These are phyloP conservation scores for Oryza glumipatula DNA, from an alignment of 176 grass and related monocot genomes.

Conservation along the genomic window DNA sequence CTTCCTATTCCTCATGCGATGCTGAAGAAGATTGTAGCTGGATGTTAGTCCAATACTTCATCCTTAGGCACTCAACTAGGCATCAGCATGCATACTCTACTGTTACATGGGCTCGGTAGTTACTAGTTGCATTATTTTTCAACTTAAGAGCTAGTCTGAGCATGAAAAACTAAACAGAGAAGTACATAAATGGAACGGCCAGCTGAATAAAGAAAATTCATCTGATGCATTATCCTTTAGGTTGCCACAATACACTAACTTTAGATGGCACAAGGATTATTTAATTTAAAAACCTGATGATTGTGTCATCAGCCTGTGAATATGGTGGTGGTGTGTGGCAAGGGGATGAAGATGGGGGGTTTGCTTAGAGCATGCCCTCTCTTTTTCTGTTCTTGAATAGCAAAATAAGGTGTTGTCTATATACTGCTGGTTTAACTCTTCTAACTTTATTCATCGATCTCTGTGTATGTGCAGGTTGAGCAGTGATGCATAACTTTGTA, in stretches of 20 bases:
- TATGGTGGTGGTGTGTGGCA: background rate
- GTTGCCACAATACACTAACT: background rate
- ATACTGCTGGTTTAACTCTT: constrained; percentile 8
- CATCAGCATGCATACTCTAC: background rate
- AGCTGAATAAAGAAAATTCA: background rate
- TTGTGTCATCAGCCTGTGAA: background rate
- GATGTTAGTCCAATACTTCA: background rate
- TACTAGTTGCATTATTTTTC: background rate
- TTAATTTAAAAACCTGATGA: background rate
- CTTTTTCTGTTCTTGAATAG: background rate
- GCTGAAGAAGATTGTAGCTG: constrained; percentile 19
- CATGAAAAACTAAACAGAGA: background rate
- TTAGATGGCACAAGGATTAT: constrained; percentile 17
- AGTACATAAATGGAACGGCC: background rate
- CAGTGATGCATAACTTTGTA: constrained; percentile 41
- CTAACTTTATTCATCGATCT: constrained; percentile 14
- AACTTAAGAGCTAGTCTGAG: background rate
- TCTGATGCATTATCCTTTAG: background rate
- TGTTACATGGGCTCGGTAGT: constrained; percentile 3
- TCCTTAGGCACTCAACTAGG: background rate
- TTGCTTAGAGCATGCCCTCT: background rate
- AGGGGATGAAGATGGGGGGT: background rate
- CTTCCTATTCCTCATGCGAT: background rate
- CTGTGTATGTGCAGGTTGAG: constrained; percentile 45
- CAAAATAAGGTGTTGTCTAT: background rate